Evolutionary conservation across 495 filamentous ascomycete species (phyloP), one percentile per base, ranked within the genome.

Genomic region (Cercophora sp.): DNA sequence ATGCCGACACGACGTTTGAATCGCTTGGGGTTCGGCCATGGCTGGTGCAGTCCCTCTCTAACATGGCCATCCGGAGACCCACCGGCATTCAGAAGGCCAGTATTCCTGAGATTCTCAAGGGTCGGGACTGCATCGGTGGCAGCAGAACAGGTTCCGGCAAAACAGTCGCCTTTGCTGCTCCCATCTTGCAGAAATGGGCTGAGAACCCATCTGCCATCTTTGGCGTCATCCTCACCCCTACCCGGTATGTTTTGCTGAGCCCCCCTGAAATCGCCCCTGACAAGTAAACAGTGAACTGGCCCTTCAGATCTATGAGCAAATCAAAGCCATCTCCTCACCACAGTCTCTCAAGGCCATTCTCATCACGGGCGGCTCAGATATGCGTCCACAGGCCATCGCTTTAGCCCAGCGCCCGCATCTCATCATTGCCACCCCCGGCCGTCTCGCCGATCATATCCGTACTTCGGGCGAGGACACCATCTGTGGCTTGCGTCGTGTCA

Each of bases 61-160:
- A 86, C 43, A 87, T 98, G 87, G 87, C 89, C 22, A 95, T 98
- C 65, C 86, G 83, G 52, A 75, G 85, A 40, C 93, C 93, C 0
- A 97, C 93, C 0, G 84, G 85, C 48, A 97, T 98, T 73, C 93
- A 98, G 58, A 86, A 84, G 56, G 86, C 83, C 43, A 94, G 87
- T 69, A 96, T 98, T 62, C 89, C 89, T 16, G 85, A 87, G 59
- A 96, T 97, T 37, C 65, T 98, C 47, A 83, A 89, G 62, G 93
- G 93, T 3, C 79, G 85, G 56, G 89, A 97, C 69, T 96, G 91
- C 58, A 96, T 98, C 58, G 93, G 94, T 58, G 89, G 90, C 15
- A 95, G 89, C 59, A 79, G 88, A 49, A 98, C 93, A 3, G 93
- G 93, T 71, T 96, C 92, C n/a, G 93, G 93, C 65, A 98, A 98